A percentile compares a stretch with the other conserved stretches of the same genome.
Evolutionary conservation across 2,329 filamentous ascomycete genomes (phyloP).

Genomic region (Penicillium brasilianum): DNA sequence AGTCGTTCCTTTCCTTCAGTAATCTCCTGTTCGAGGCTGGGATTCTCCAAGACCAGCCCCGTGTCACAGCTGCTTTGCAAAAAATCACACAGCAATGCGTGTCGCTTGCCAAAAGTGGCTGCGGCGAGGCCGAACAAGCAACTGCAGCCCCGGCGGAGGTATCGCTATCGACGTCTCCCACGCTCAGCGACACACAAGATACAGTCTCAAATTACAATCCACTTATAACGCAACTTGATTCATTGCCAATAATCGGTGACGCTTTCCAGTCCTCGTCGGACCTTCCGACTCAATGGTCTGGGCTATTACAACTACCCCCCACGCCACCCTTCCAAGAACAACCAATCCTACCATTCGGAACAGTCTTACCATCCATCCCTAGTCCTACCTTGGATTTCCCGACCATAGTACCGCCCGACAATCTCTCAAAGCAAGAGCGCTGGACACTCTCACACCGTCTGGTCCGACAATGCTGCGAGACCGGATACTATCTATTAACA

Average conservation of each 20-base stretch:
- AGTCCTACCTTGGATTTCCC: conserved; percentile 8
- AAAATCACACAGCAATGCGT: conserved; percentile 33
- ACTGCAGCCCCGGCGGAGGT: neutral
- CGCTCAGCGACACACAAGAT: conserved; percentile 6
- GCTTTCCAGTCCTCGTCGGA: conserved; percentile 15
- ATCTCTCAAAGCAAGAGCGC: conserved; percentile 12
- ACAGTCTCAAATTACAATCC: conserved; percentile 8
- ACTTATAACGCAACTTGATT: conserved; percentile 6
- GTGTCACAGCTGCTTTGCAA: conserved; percentile 28
- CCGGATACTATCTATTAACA: conserved; percentile 28
- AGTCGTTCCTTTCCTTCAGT: conserved; percentile 35
- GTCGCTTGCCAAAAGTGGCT: conserved; percentile 27
- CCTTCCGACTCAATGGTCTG: conserved; percentile 19
- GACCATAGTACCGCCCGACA: conserved; percentile 9
- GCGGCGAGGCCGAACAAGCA: conserved; percentile 18
- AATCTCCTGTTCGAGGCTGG: conserved; percentile 29
- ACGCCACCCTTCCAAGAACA: conserved; percentile 28
- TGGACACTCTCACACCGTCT: conserved; percentile 29
- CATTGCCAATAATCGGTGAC: conserved; percentile 13
- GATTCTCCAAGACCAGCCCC: conserved; percentile 24
- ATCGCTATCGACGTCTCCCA: neutral
- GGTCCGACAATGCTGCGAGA: conserved; percentile 30
- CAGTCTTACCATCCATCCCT: conserved; percentile 13
- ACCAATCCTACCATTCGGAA: conserved; percentile 23
- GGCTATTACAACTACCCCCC: conserved; percentile 15